Conservation (phyloP, 2,329 filamentous ascomycete species). For the Arthrinium phaeospermum region DNA sequence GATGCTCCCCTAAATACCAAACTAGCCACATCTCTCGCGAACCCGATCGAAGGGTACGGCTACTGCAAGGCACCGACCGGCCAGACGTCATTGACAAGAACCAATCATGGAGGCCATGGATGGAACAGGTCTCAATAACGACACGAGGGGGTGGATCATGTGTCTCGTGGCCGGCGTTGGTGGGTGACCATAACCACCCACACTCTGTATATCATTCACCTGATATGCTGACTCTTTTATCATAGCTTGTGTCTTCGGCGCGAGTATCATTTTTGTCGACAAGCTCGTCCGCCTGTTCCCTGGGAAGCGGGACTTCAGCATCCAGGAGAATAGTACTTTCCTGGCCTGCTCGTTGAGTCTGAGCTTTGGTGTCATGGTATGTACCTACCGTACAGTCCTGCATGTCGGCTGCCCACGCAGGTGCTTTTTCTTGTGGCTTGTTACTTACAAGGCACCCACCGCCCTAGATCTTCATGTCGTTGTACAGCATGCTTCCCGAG, state of each 20-base stretch:
- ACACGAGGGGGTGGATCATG: slow-evolving; percentile 94
- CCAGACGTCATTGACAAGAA: slow-evolving; percentile 11
- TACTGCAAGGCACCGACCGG: slow-evolving; percentile 1
- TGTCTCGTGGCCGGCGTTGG: slow-evolving; percentile 78
- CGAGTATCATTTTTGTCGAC: slow-evolving; percentile 87
- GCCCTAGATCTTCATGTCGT: slow-evolving; percentile 80
- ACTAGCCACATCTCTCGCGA: background rate
- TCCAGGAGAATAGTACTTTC: slow-evolving; percentile 88
- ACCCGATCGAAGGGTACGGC: background rate
- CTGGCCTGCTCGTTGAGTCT: slow-evolving; percentile 87
- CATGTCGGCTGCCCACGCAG: slow-evolving; percentile 11
- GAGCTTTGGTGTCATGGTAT: slow-evolving; percentile 95
- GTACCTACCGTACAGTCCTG: slow-evolving; percentile 36
- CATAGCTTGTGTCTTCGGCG: slow-evolving; percentile 71
- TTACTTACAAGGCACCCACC: background rate
- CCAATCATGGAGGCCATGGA: slow-evolving; percentile 43
- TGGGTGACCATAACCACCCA: slow-evolving; percentile 44
- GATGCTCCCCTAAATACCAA: background rate
- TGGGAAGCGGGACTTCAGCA: slow-evolving; percentile 77
- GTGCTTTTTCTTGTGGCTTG: background rate
- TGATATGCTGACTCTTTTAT: slow-evolving; percentile 26
- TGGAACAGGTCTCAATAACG: slow-evolving; percentile 65
- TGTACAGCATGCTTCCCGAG: slow-evolving; percentile 93
- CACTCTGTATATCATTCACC: slow-evolving; percentile 15
- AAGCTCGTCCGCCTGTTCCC: slow-evolving; percentile 75